Evolutionary conservation across 164 flowering plant genomes (phyloP), one percentile per base, ranked within the genome.

Genomic region (Echeveria elegans): DNA sequence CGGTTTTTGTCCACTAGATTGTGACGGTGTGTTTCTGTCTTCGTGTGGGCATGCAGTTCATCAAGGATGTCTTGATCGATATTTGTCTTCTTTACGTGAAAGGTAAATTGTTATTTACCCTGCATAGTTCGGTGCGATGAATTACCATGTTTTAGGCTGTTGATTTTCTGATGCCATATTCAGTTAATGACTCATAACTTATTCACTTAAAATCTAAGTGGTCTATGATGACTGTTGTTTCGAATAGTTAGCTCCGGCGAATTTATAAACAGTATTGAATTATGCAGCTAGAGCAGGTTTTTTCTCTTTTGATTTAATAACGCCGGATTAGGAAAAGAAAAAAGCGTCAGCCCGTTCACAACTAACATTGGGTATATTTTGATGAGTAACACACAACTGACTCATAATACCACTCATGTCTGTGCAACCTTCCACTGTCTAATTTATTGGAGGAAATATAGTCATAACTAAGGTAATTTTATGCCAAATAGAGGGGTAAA

Each of bases 1-100:
- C 0, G 61, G 28, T 59, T 83, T 86, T 78, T 82, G 94, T 36
- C 96, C 99, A 1, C 31, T 66, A 24, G 88, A 85, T 69, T 82
- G 88, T 81, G 94, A 90, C 79, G 99, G 99, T 30, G 75, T 95
- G 56, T 77, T 81, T 80, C 67, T 88, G 61, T 92, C 99, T 68
- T 92, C 99, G 7, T 95, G 99, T 87, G 97, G 98, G 41, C 99
- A 95, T 88, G 97, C 92, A 53, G 88, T 92, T 69, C 99, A 95
- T 81, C 94, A 85, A 73, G 91, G 78, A 37, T 95, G 99, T 79
- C 88, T 89, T 71, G 89, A 86, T 64, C 89, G 88, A 23, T 95
- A 95, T 77, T 69, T 92, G 45, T 76, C 78, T 43, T 95, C 98
- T 11, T 70, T 92, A 68, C 86, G 76, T 75, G 97, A 92, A 72